Base-by-base conservation (phyloP, 306 rosid species). In the Betula pendula region DNA sequence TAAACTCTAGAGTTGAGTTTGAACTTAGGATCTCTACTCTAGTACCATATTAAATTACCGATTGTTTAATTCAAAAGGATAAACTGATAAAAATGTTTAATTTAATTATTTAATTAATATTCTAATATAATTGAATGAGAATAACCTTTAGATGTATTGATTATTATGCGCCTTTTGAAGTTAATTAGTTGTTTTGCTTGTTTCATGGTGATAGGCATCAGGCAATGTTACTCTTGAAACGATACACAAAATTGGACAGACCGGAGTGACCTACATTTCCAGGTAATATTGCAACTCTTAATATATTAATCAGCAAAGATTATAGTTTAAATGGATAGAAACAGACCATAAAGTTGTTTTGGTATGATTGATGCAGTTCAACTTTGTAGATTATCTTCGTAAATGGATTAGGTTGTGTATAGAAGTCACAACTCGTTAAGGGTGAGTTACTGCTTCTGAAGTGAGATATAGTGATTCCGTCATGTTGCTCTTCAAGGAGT, bases 191-290 rank as follows among this genome's bases (percentile, higher is more conserved):
- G 12, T 77, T 68, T 76, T 38, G 9, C 59, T 79, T 73, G 48
- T 60, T 74, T 62, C 71, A 35, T 75, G 43, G 49, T 80, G 56
- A 44, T 81, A 95, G 97, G 97, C 97, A 67, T 95, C 99, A 35
- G 97, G 99, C 60, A 95, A 95, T 80, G 94, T 92, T 75, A 90
- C 99, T 67, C 87, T 90, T 56, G 90, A 89, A 56, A 89, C 96
- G 0, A 87, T 89, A 55, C 86, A 84, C 70, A 74, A 84, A 79
- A 92, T 95, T 72, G 99, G 97, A 80, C 92, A 90, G 79, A 89
- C 92, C 22, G 96, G 97, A 78, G 99, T 92, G 70, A 89, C 94
- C 83, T 95, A 84, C 85, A 87, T 92, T 82, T 95, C 99, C 60
- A 92, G 97, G 99, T 95, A 87, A 82, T 78, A 52, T 19, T 51